Evolutionary conservation across 2,329 filamentous ascomycete species (phyloP).

Genomic region (Neonectria neomacrospora): DNA sequence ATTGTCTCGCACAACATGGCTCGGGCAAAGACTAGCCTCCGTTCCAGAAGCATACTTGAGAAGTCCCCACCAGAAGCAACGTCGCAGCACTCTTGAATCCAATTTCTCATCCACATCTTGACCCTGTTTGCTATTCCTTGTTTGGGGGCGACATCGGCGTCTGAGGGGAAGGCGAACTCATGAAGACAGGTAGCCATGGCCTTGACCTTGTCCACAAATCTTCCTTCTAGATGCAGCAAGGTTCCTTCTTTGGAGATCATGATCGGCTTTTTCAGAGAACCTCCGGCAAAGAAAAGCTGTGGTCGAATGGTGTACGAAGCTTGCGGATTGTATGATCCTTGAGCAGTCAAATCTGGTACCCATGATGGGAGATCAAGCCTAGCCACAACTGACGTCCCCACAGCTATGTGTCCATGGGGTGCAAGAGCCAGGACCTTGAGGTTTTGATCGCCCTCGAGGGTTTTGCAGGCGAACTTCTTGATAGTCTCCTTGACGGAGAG

Average conservation of each 20-base stretch:
- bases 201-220: constrained; percentile 7
- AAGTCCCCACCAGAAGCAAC: neutral
- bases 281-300: constrained; percentile 1
- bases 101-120: neutral
- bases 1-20: constrained; percentile 8
- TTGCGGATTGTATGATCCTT: neutral
- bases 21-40: neutral
- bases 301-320: neutral
- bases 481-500: neutral
- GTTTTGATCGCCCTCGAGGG: neutral
- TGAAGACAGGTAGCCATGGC: neutral
- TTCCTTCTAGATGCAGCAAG: constrained; percentile 8
- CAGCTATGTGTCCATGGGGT: neutral
- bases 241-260: neutral
- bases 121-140: neutral
- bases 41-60: neutral
- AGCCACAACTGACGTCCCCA: neutral
- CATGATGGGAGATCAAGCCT: constrained; percentile 11
- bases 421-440: constrained; percentile 15
- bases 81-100: constrained; percentile 4
- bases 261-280: neutral
- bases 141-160: no score
- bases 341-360: constrained; percentile 3
- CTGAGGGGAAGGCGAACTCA: neutral
- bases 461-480: neutral